These are phyloP conservation scores for Raffaelea deltoideospora DNA, from an alignment of 2,329 filamentous ascomycete species.

Conservation along the genomic window DNA sequence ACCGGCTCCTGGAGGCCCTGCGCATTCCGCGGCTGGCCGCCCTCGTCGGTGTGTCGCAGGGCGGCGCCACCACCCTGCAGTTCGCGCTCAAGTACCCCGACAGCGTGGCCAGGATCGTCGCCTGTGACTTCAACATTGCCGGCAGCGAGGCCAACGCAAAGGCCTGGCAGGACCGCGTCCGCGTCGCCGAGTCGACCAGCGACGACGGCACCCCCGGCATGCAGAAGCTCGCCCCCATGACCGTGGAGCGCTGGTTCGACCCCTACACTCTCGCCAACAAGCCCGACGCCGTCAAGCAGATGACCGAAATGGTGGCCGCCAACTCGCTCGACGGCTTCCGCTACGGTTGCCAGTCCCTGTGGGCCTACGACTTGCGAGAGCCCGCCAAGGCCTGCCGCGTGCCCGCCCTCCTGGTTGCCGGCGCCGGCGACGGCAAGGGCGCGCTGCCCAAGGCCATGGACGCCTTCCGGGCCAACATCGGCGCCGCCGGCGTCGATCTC, in stretches of 20 bases:
- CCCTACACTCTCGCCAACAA: constrained; percentile 29
- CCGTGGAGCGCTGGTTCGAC: constrained; percentile 70
- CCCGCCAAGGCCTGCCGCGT: constrained; percentile 38
- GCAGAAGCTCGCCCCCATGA: constrained; percentile 49
- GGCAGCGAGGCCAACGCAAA: constrained; percentile 60
- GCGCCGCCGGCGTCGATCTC: constrained; percentile 38
- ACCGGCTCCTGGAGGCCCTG: constrained; percentile 49
- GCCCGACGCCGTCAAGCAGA: constrained; percentile 32
- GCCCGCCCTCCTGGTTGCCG: constrained; percentile 55
- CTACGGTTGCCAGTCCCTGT: constrained; percentile 53
- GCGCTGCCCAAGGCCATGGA: constrained; percentile 69
- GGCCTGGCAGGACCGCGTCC: constrained; percentile 66
- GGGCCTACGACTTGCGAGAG: constrained; percentile 51
- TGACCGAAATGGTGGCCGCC: constrained; percentile 51
- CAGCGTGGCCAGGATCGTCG: constrained; percentile 45
- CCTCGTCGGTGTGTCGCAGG: constrained; percentile 65
- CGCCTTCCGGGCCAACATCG: constrained; percentile 47
- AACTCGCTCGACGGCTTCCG: constrained; percentile 59
- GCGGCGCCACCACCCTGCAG: constrained; percentile 63
- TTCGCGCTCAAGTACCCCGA: constrained; percentile 52
- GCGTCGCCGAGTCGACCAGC: constrained; percentile 40
- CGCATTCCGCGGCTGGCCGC: constrained; percentile 51
- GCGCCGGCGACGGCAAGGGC: constrained; percentile 53
- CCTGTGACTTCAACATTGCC: constrained; percentile 65
- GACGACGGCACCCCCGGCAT: constrained; percentile 42